phyloP scores from a whole-genome alignment of 768 basidiomycete genomes.

The Dendrothele bispora region DNA sequence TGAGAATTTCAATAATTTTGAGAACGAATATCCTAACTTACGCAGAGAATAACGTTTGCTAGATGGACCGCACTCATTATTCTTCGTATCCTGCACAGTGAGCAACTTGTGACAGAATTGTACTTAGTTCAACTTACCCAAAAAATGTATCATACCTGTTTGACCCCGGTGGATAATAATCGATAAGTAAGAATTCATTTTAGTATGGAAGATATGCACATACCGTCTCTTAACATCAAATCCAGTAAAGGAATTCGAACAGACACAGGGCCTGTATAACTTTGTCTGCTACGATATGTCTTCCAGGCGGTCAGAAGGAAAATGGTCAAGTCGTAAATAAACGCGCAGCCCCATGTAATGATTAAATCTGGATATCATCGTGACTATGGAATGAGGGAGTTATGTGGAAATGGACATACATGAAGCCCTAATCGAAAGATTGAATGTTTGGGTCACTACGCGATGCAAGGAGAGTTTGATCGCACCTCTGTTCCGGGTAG shows the following conservation, averaged over 20 bases:
- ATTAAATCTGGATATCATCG: slow-evolving; percentile 1
- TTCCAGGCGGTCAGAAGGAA: background rate
- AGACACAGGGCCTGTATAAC: background rate
- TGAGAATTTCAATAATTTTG: background rate
- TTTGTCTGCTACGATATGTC: background rate
- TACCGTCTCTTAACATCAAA: slow-evolving; percentile 3
- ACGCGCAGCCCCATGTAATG: slow-evolving; percentile 1
- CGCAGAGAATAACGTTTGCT: slow-evolving; percentile 1
- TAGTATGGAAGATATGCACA: background rate
- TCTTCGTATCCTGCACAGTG: background rate
- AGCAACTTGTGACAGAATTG: too few relatives aligned
- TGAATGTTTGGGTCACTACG: background rate
- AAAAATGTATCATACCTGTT: background rate
- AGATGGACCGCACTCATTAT: background rate
- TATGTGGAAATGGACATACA: background rate
- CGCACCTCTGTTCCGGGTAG: background rate
- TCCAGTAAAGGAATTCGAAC: background rate
- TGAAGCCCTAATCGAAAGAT: background rate
- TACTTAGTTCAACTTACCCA: background rate
- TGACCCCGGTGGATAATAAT: background rate
- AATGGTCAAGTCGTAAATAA: background rate
- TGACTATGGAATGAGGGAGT: background rate
- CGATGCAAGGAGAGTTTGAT: too few relatives aligned
- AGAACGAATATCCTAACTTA: background rate
- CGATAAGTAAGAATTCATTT: background rate